phyloP scores from a whole-genome alignment of 495 filamentous ascomycete genomes.

The Xylaria castorea region DNA sequence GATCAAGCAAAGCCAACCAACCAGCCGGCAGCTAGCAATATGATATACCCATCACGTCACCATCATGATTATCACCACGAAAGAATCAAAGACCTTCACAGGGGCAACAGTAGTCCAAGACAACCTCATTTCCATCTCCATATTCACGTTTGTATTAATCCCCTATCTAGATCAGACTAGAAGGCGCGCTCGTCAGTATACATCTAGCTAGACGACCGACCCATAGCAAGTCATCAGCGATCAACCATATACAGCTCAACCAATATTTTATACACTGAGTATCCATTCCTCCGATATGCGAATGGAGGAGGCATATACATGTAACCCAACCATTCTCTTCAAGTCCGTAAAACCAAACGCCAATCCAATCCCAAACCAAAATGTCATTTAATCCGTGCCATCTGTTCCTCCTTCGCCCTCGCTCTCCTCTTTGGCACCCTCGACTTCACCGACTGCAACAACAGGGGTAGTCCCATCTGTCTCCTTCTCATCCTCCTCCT shows the following conservation, averaged over 20 bases:
- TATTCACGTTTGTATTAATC: neutral
- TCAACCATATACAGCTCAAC: neutral
- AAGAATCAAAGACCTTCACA: neutral
- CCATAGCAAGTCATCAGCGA: neutral
- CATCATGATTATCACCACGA: neutral
- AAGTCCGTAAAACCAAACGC: neutral
- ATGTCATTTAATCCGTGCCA: slow-evolving; percentile 1
- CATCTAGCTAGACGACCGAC: neutral
- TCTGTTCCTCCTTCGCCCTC: slow-evolving; percentile 30
- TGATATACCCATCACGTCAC: neutral
- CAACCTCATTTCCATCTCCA: neutral
- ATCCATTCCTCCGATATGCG: neutral
- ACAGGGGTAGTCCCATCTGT: slow-evolving; percentile 21
- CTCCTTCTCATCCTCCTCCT: slow-evolving; percentile 20
- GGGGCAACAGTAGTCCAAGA: neutral
- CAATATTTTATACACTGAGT: neutral
- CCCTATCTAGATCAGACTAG: neutral
- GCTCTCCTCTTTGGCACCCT: slow-evolving; percentile 31
- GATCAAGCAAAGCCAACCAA: neutral
- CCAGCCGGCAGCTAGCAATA: neutral
- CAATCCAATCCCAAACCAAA: neutral
- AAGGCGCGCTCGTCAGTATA: neutral
- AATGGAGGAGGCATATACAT: neutral
- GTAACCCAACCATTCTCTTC: neutral
- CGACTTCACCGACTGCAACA: slow-evolving; percentile 30